phyloP scores from a whole-genome alignment of 2,329 filamentous ascomycete genomes.

The Colletotrichum sansevieriae region DNA sequence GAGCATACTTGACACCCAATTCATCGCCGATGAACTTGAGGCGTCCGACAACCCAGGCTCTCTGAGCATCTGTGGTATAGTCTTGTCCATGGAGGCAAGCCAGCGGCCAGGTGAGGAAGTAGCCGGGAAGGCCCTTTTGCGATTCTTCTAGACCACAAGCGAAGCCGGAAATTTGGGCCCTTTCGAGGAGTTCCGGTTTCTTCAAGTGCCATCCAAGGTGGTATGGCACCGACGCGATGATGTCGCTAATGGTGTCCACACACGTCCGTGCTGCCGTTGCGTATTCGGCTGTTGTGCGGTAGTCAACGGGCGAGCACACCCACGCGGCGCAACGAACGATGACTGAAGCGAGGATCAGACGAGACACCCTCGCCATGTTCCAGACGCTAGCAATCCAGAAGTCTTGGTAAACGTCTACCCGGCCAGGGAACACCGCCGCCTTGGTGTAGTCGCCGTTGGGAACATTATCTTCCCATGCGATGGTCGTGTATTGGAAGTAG shows the following conservation, averaged over 20 bases:
- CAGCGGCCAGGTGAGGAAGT: slow-evolving; percentile 72
- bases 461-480: slow-evolving; percentile 69
- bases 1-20: slow-evolving; percentile 70
- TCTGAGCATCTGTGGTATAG: slow-evolving; percentile 70
- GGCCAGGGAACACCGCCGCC: slow-evolving; percentile 71
- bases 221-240: slow-evolving; percentile 72
- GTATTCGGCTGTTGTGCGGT: slow-evolving; percentile 73
- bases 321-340: slow-evolving; percentile 72
- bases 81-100: slow-evolving; percentile 67
- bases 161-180: slow-evolving; percentile 59
- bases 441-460: slow-evolving; percentile 64
- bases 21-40: slow-evolving; percentile 67
- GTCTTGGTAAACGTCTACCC: slow-evolving; percentile 71
- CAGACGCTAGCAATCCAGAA: slow-evolving; percentile 70
- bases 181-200: slow-evolving; percentile 56
- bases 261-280: slow-evolving; percentile 65
- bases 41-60: slow-evolving; percentile 67
- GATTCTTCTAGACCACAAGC: slow-evolving; percentile 63
- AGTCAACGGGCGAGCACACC: slow-evolving; percentile 71
- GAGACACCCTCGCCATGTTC: slow-evolving; percentile 67
- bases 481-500: slow-evolving; percentile 64
- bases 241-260: slow-evolving; percentile 67
- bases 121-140: slow-evolving; percentile 68
- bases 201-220: slow-evolving; percentile 70
- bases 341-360: slow-evolving; percentile 67